Conservation (phyloP, 768 basidiomycete genomes). For the Obba rivulosa region DNA sequence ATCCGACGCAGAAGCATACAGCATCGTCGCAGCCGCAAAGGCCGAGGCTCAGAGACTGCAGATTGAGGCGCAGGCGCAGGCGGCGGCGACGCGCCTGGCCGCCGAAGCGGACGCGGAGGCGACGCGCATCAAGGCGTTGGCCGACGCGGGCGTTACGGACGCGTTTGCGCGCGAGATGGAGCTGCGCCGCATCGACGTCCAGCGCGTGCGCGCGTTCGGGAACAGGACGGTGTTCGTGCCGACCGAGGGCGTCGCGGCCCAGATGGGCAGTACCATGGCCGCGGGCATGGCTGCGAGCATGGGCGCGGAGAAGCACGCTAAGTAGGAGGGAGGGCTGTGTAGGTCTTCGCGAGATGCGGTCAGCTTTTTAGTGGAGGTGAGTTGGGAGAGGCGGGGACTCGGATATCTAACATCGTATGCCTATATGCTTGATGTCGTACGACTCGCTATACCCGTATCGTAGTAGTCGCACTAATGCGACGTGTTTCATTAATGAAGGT, state of each 20-base stretch:
- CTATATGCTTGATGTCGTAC: no score
- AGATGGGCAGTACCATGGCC: conserved; percentile 58
- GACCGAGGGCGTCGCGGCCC: conserved; percentile 50
- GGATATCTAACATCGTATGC: no score
- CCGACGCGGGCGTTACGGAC: conserved; percentile 57
- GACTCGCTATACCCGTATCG: no score
- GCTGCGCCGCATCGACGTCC: conserved; percentile 59
- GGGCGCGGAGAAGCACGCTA: conserved; percentile 5
- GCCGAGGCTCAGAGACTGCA: conserved; percentile 60
- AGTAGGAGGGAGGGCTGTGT: no score
- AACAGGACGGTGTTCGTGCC: conserved; percentile 66
- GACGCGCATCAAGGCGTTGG: conserved; percentile 54
- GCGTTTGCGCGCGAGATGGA: conserved; percentile 75
- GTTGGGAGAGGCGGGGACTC: no score
- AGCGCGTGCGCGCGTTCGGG: conserved; percentile 61
- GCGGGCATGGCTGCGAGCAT: conserved; percentile 38
- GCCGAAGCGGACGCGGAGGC: conserved; percentile 75
- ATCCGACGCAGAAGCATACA: conserved; percentile 74
- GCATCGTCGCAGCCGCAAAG: conserved; percentile 66
- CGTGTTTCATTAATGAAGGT: no score
- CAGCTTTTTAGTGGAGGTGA: no score
- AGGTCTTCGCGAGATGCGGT: no score
- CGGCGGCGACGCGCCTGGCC: conserved; percentile 69
- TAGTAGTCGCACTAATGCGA: no score
- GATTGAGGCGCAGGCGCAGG: conserved; percentile 74